Evolutionary conservation across 2,329 filamentous ascomycete genomes (phyloP), one percentile per base, ranked within the genome.

Genomic region (Ceratocystis cacaofunesta): DNA sequence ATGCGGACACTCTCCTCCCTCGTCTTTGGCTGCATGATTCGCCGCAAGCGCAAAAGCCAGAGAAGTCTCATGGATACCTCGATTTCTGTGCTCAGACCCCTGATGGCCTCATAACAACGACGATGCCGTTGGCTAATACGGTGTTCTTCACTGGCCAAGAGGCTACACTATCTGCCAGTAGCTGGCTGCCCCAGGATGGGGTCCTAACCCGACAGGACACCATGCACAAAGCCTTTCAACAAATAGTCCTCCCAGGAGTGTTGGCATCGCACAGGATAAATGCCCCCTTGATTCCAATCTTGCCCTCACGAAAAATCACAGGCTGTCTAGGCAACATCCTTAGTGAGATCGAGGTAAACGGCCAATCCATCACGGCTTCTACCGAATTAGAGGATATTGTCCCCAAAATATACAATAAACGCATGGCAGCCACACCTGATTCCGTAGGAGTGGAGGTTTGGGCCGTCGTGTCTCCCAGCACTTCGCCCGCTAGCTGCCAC

Each of bases 291-390:
- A 73, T 85, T 10, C 83, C 87, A 0, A 73, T 92, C 44, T 89
- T 87, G 0, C 72, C 75, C 5, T 80, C 86, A 17, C 82, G 87
- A 19, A 76, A 75, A 60, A 84, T 94, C 44, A 75, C 80, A 0
- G 80, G 82, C 46, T 84, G 85, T 44, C 83, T 92, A 70, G 90
- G 90, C 2, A 95, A 95, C 73, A 92, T 95, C 65, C 78, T 94
- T 25, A 83, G 86, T 41, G 81, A 82, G 52, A 72, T 92, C 8
- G 76, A 82, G 17, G 75, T 80, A 19, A 78, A 25, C 78, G 76
- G 3, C 41, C 15, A 32, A n/a, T 70, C 74, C 1, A 75, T 80
- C 0, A 85, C 87, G 12, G 88, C 89, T 2, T 91, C 88, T 0
- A 78, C 80, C 32, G 89, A 92, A 72, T 77, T 92, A 1, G 89